Base-by-base conservation (phyloP, 2,329 filamentous ascomycete species). In the Fusarium sp. region DNA sequence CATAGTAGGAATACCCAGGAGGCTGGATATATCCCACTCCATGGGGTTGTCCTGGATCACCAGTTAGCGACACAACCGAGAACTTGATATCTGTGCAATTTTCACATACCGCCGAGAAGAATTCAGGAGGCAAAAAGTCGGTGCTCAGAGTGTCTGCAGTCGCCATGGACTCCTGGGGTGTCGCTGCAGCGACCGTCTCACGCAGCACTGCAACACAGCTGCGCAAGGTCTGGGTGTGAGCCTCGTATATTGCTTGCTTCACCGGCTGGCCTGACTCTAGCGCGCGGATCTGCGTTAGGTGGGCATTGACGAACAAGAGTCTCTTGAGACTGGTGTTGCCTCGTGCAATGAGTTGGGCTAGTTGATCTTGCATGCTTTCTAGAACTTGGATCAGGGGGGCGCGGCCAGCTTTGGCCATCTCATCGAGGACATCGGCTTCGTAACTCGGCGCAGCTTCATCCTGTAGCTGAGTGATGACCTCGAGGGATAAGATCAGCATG, bases 251-350 rank as follows among this genome's bases (percentile, higher is more conserved):
- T 7, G 72, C 76, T 45, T 65, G 56, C 45, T 78, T 77, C 16
- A 76, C 64, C 29, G 77, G 61, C 0, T 52, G 64, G 6, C 74
- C 74, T 34, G 70, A 54, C 38, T 78, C 77, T 37, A 79, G 63
- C 20, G 77, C 77, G 29, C 66, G 72, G 22, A 78, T 78, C 38
- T 78, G 77, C 27, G 67, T 59, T 11, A 78, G 42, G 40, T 78
- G 74, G 7, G 67, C 77, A 14, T 72, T 75, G 4, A 70, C 67
- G 54, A 79, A 78, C 27, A 78, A 52, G 13, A 76, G 60, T 29
- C 77, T 76, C 34, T 78, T 78, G 5, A 78, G 64, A 40, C 77
- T 78, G 13, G 74, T 69, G 22, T 77, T 79, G 7, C 77, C 77
- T 31, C 66, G 65, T 5, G 63, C 22, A 20, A 78, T 66, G 20